Evolutionary conservation across 805 yeast genomes (phyloP).

Genomic region (Candida nitratophila): DNA sequence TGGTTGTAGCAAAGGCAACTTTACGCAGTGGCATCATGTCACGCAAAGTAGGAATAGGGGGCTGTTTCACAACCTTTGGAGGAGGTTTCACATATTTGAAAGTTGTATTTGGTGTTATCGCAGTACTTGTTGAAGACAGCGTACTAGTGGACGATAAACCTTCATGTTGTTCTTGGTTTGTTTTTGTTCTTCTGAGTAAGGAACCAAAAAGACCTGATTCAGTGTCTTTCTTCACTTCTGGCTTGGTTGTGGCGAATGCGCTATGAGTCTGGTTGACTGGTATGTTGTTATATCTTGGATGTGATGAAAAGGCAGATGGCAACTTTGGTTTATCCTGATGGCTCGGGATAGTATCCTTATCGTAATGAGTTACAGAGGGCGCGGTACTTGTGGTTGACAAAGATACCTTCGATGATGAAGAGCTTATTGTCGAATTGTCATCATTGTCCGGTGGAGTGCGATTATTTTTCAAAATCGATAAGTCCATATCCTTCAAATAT

Average conservation of each 20-base stretch:
- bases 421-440: background rate
- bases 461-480: background rate
- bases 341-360: slow-evolving; percentile 39
- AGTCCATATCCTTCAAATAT: slow-evolving; percentile 31
- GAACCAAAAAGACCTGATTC: slow-evolving; percentile 22
- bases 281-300: slow-evolving; percentile 20
- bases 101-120: background rate
- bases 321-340: slow-evolving; percentile 40
- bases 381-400: slow-evolving; percentile 13
- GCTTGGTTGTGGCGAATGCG: slow-evolving; percentile 6
- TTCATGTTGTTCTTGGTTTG: slow-evolving; percentile 11
- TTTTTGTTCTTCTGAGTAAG: slow-evolving; percentile 21
- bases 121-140: background rate
- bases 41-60: slow-evolving; percentile 21
- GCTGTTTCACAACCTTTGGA: slow-evolving; percentile 16
- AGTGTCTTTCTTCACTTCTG: slow-evolving; percentile 5
- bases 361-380: slow-evolving; percentile 22
- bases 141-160: slow-evolving; percentile 8
- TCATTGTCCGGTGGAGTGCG: background rate
- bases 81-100: slow-evolving; percentile 22
- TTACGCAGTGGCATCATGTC: slow-evolving; percentile 39
- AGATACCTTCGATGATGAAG: slow-evolving; percentile 12
- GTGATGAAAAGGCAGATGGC: slow-evolving; percentile 39
- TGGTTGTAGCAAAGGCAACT: slow-evolving; percentile 73
- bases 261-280: slow-evolving; percentile 18